These are phyloP conservation scores for Claviceps citrina DNA, from an alignment of 2,329 filamentous ascomycete species.

Conservation along the genomic window DNA sequence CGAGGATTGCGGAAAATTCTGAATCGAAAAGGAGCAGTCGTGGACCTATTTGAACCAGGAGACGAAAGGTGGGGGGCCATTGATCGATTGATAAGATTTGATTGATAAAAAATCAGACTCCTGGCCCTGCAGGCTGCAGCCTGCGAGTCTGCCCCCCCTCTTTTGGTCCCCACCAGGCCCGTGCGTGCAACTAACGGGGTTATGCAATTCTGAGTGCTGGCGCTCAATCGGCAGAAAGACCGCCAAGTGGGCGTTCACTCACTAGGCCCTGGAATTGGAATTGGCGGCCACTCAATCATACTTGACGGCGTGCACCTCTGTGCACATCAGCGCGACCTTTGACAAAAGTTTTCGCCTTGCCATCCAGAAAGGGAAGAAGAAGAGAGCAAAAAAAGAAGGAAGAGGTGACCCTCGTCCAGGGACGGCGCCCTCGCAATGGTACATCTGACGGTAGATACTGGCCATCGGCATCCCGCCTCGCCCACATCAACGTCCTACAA, in stretches of 20 bases:
- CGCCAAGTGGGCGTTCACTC: background rate
- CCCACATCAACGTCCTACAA: slow-evolving; percentile 7
- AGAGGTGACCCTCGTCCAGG: background rate
- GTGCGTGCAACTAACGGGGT: slow-evolving; percentile 10
- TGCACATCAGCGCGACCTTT: background rate
- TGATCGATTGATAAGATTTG: slow-evolving; percentile 35
- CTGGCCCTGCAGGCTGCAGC: background rate
- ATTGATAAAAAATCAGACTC: slow-evolving; percentile 23
- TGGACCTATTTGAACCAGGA: background rate
- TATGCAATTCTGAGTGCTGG: slow-evolving; percentile 7
- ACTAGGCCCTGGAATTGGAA: no score
- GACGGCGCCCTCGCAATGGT: slow-evolving; percentile 1
- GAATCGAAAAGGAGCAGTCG: no score
- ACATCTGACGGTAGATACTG: background rate
- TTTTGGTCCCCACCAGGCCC: background rate
- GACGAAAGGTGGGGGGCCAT: slow-evolving; percentile 13
- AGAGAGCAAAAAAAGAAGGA: background rate
- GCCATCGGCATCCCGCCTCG: slow-evolving; percentile 8
- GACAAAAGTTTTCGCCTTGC: background rate
- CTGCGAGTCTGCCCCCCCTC: background rate
- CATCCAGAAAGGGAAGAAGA: background rate
- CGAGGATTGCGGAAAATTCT: background rate
- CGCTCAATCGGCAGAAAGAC: no score
- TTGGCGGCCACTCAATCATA: background rate
- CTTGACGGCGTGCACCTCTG: background rate